Percentiles rank a stretch among this genome's conserved stretches.
phyloP scores from a whole-genome alignment of 1,284 basidiomycete genomes.

The Naganishia sp. region DNA sequence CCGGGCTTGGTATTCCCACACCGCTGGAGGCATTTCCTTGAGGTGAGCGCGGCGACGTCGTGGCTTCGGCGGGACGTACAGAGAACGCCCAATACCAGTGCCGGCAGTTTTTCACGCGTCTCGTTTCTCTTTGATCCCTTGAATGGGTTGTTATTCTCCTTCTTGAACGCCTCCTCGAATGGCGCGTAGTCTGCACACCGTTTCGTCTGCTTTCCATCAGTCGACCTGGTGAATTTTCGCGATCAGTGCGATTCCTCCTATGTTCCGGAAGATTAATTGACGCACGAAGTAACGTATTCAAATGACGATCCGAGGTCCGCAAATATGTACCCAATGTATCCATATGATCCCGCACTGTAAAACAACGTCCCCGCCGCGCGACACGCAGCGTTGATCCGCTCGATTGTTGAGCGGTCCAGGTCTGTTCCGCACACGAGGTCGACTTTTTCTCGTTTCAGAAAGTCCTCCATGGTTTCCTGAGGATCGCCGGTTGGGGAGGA shows the following conservation, averaged over 20 bases:
- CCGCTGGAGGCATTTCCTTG: slow-evolving; percentile 56
- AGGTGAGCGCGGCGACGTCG: not conserved
- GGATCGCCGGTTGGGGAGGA: slow-evolving; percentile 13
- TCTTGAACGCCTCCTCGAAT: slow-evolving; percentile 63
- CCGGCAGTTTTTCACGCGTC: slow-evolving; percentile 75
- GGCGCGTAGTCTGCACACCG: slow-evolving; percentile 59
- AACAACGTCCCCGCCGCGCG: slow-evolving; percentile 72
- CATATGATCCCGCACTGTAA: slow-evolving; percentile 85
- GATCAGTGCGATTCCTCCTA: not conserved
- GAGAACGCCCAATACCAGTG: slow-evolving; percentile 68
- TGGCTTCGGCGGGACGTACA: slow-evolving; percentile 57
- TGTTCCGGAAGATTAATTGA: slow-evolving; percentile 25
- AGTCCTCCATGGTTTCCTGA: slow-evolving; percentile 58
- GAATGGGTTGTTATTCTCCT: slow-evolving; percentile 62
- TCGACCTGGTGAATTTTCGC: not conserved
- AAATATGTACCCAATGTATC: slow-evolving; percentile 91
- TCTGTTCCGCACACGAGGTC: slow-evolving; percentile 85
- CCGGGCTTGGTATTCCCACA: slow-evolving; percentile 77
- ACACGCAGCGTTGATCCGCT: slow-evolving; percentile 73
- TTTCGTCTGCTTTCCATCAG: not conserved
- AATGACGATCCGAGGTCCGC: slow-evolving; percentile 79
- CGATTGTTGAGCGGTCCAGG: slow-evolving; percentile 53
- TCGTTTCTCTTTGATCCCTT: slow-evolving; percentile 66
- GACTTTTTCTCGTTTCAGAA: slow-evolving; percentile 62
- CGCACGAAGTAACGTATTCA: slow-evolving; percentile 79